Evolutionary conservation across 805 yeast species (phyloP).

Genomic region (Candida sithepensis): DNA sequence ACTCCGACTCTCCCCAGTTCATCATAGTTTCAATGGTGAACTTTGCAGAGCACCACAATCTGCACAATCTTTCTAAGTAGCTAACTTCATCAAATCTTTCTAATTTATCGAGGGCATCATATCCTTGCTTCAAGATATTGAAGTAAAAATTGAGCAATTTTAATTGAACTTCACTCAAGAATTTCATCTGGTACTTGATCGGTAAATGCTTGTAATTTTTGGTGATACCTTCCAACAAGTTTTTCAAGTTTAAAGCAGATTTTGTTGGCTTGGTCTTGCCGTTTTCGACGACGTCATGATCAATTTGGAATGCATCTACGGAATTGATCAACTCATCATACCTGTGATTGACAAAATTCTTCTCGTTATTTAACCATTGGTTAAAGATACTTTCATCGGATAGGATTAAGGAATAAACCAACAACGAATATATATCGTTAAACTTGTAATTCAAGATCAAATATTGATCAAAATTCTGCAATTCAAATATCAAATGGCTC

Average conservation of each 20-base stretch:
- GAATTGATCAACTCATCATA: constrained; percentile 48
- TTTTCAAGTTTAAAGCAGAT: constrained; percentile 54
- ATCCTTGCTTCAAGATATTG: constrained; percentile 37
- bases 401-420: constrained; percentile 29
- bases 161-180: constrained; percentile 56
- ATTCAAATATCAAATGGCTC: constrained; percentile 56
- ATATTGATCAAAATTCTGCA: constrained; percentile 54
- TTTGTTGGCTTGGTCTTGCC: constrained; percentile 55
- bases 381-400: constrained; percentile 30
- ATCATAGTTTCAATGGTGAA: constrained; percentile 36
- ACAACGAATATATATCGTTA: constrained; percentile 22
- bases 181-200: constrained; percentile 51
- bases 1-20: constrained; percentile 39
- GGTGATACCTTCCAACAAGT: constrained; percentile 55
- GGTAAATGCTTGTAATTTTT: constrained; percentile 50
- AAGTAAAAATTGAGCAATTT: constrained; percentile 51
- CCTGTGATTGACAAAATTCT: constrained; percentile 45
- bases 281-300: constrained; percentile 47
- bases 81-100: constrained; percentile 17
- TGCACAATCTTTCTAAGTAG: constrained; percentile 37
- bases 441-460: constrained; percentile 38
- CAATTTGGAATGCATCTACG: constrained; percentile 52
- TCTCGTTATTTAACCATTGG: constrained; percentile 54
- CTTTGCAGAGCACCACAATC: constrained; percentile 35
- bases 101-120: constrained; percentile 38